These are phyloP conservation scores for Aspergillus ostianus DNA, from an alignment of 495 filamentous ascomycete species.

Conservation along the genomic window DNA sequence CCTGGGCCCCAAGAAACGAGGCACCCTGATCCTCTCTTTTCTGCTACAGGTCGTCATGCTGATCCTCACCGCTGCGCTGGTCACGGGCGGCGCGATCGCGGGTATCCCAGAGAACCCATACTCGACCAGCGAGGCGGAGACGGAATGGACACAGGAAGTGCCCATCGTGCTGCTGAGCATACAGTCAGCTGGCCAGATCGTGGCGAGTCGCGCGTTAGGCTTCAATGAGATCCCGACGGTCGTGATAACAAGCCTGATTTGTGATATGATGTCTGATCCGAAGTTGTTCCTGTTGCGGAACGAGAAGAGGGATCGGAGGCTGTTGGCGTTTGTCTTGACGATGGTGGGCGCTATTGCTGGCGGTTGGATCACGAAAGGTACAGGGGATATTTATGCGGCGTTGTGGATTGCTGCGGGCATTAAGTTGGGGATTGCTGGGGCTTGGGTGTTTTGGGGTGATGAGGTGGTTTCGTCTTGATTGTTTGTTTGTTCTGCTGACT, in stretches of 20 bases:
- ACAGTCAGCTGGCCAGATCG: constrained; percentile 68
- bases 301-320: constrained; percentile 61
- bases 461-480: constrained; percentile 1
- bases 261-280: constrained; percentile 61
- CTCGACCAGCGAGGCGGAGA: constrained; percentile 2
- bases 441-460: constrained; percentile 39
- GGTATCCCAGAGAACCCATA: constrained; percentile 18
- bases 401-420: constrained; percentile 57
- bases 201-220: constrained; percentile 58
- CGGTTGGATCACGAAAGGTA: constrained; percentile 59
- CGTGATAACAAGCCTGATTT: constrained; percentile 66
- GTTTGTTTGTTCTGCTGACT: background rate
- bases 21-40: constrained; percentile 53
- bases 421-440: constrained; percentile 42
- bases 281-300: constrained; percentile 53
- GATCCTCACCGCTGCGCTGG: constrained; percentile 51
- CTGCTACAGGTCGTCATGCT: constrained; percentile 53
- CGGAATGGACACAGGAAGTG: constrained; percentile 30
- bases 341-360: constrained; percentile 60
- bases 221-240: constrained; percentile 70
- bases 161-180: constrained; percentile 64
- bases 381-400: constrained; percentile 44
- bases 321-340: constrained; percentile 53
- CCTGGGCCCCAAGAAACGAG: constrained; percentile 38
- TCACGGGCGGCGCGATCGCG: constrained; percentile 44